Percentiles rank a stretch among this genome's conserved stretches.
These are phyloP conservation scores for Myrmaecium sp. DNA, from an alignment of 2,329 filamentous ascomycete genomes.

Conservation along the genomic window DNA sequence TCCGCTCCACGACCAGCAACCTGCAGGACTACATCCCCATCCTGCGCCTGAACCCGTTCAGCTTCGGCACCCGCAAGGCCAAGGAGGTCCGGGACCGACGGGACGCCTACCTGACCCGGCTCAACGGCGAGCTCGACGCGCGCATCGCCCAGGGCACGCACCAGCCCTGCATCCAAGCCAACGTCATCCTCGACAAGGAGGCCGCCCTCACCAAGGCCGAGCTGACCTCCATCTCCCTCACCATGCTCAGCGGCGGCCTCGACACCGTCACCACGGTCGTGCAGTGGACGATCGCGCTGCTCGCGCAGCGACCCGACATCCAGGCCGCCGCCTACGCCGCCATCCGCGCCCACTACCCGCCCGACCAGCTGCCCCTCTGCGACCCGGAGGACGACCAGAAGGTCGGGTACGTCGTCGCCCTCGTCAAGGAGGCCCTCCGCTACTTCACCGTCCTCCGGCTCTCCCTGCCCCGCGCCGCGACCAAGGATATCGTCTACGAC, in stretches of 20 bases:
- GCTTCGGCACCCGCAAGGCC: conserved; percentile 38
- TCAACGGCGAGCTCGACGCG: conserved; percentile 43
- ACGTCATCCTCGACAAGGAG: conserved; percentile 47
- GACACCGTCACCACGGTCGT: conserved; percentile 51
- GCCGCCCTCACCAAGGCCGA: conserved; percentile 45
- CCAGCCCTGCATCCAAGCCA: conserved; percentile 49
- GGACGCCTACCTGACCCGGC: conserved; percentile 39
- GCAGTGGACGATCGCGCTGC: conserved; percentile 45
- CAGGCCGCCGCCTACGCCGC: conserved; percentile 42
- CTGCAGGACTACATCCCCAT: conserved; percentile 45
- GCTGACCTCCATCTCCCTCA: conserved; percentile 47
- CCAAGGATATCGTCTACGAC: conserved; percentile 42
- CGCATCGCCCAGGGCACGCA: conserved; percentile 43
- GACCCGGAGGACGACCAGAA: conserved; percentile 46
- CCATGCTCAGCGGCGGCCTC: conserved; percentile 50
- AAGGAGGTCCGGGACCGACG: conserved; percentile 42
- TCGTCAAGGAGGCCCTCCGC: conserved; percentile 44
- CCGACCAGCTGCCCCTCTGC: conserved; percentile 37
- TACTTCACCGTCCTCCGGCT: conserved; percentile 48
- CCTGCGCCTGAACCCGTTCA: conserved; percentile 44
- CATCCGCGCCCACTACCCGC: conserved; percentile 36
- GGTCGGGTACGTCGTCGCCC: conserved; percentile 44
- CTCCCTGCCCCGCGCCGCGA: conserved; percentile 43
- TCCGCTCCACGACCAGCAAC: conserved; percentile 43
- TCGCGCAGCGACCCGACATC: conserved; percentile 43